Evolutionary conservation across 371 early-diverging fungal genomes (phyloP).

Genomic region (Syncephalis plumigaleata): DNA sequence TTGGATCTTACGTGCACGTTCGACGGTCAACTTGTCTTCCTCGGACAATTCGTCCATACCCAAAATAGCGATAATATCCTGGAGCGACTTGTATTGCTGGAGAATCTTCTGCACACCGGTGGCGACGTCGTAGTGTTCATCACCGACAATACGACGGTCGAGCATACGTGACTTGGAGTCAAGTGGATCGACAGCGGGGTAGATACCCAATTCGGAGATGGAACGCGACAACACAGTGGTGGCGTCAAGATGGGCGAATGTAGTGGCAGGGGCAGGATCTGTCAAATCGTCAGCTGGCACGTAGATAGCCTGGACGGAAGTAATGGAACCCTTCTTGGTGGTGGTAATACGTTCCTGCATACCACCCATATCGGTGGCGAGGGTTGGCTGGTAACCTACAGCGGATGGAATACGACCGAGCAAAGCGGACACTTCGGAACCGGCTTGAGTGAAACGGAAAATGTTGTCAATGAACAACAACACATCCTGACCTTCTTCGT

Average conservation of each 20-base stretch:
- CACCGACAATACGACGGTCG: conserved; percentile 92
- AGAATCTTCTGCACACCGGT: conserved; percentile 90
- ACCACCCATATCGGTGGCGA: conserved; percentile 46
- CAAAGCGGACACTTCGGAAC: conserved; percentile 92
- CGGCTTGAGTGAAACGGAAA: conserved; percentile 93
- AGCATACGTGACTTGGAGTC: conserved; percentile 97
- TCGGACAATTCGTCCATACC: conserved; percentile 97
- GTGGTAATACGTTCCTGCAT: conserved; percentile 99
- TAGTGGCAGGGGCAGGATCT: conserved; percentile 97
- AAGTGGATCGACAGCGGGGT: conserved; percentile 97
- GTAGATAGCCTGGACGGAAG: conserved; percentile 95
- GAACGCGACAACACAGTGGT: conserved; percentile 97
- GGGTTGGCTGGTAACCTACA: conserved; percentile 98
- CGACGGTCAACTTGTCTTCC: conserved; percentile 95
- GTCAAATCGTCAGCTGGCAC: conserved; percentile 99
- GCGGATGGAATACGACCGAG: conserved; percentile 98
- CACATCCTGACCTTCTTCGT: conserved; percentile 97
- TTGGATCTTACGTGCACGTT: conserved; percentile 89
- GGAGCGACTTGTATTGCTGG: conserved; percentile 94
- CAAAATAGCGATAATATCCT: conserved; percentile 96
- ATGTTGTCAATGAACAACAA: conserved; percentile 98
- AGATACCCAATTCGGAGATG: conserved; percentile 97
- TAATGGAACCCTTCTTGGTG: conserved; percentile 98
- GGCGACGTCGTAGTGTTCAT: conserved; percentile 90
- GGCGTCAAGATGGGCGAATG: conserved; percentile 97